Base-by-base conservation (phyloP, 1,284 basidiomycete species). In the Amylostereum areolatum region DNA sequence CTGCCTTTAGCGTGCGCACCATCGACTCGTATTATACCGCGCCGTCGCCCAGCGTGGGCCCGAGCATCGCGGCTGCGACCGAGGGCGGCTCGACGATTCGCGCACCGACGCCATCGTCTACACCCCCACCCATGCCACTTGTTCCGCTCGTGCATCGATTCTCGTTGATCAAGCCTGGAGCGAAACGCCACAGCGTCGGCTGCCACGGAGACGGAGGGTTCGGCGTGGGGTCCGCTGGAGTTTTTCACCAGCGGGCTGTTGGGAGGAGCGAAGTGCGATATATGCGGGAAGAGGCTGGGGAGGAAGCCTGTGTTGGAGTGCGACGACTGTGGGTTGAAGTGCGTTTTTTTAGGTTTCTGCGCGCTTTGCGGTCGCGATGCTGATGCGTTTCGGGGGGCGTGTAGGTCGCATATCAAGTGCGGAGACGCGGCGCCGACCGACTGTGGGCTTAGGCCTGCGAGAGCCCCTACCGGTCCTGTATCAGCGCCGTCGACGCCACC, bases 261-360 rank as follows among this genome's bases (percentile, higher is more conserved):
- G 31, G 78, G 79, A 2, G 55, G 55, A 2, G 75, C 81, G 40
- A 92, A 87, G 62, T 95, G 92, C 60, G 87, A 89, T 62, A 72
- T 92, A 7, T 95, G 92, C 60, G 61, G 65, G 44, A 94, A 92
- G 72, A 72, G 87, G 45, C 72, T 95, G 43, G 90, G 91, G 11
- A 86, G 86, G 81, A 91, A 92, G 61, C 83, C 89, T 24, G 80
- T 87, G 30, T 67, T 95, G 30, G 83, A 90, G 59, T 95, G 92
- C 64, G 92, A 96, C 65, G 92, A 95, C 66, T 96, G 92, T 67
- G 80, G 82, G 24, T 62, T 86, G 55, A 72, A 78, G 83, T 87
- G 52, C 50, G 77, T 67, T 11, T 40, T 52, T 47, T 45, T 25
- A 39, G 48, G 27, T 54, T 31, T 29, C 49, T 40, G 41, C 37